These are phyloP conservation scores for Trifolium pratense DNA, from an alignment of 306 rosid genomes.

Conservation along the genomic window DNA sequence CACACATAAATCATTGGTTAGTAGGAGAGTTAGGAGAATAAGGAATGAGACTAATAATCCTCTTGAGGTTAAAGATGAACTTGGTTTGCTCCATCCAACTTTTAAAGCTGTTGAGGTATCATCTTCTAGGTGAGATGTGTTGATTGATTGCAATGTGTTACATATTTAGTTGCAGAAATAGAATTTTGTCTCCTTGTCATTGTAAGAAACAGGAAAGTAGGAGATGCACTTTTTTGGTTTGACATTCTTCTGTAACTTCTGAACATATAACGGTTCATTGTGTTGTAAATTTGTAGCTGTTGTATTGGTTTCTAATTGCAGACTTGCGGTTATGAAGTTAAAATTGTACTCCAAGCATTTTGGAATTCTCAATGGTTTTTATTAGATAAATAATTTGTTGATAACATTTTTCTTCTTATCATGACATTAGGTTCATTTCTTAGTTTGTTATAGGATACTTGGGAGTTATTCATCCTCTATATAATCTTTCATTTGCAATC, in stretches of 20 bases:
- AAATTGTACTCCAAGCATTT: conserved; percentile 11
- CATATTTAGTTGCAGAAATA: conserved; percentile 41
- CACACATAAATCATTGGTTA: conserved; percentile 65
- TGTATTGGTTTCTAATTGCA: conserved; percentile 3
- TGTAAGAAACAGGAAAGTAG: conserved; percentile 22
- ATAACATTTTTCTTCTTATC: no score
- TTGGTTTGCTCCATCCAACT: conserved; percentile 79
- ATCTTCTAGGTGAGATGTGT: conserved; percentile 34
- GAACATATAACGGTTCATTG: conserved; percentile 9
- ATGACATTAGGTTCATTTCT: no score
- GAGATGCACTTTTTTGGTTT: conserved; percentile 11
- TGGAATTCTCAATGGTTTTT: neutral
- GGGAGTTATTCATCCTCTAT: neutral
- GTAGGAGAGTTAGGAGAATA: conserved; percentile 71
- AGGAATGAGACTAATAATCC: conserved; percentile 72
- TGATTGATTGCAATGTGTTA: conserved; percentile 11
- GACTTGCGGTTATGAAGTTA: neutral
- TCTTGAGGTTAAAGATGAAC: conserved; percentile 71
- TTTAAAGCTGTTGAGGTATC: conserved; percentile 72
- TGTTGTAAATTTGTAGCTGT: conserved; percentile 3
- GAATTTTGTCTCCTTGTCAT: conserved; percentile 35
- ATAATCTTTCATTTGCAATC: no score
- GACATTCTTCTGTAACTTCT: conserved; percentile 21
- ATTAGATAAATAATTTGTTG: no score
- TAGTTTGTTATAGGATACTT: neutral